Base-by-base conservation (phyloP, 2,329 filamentous ascomycete species). In the Blumeria graminis region DNA sequence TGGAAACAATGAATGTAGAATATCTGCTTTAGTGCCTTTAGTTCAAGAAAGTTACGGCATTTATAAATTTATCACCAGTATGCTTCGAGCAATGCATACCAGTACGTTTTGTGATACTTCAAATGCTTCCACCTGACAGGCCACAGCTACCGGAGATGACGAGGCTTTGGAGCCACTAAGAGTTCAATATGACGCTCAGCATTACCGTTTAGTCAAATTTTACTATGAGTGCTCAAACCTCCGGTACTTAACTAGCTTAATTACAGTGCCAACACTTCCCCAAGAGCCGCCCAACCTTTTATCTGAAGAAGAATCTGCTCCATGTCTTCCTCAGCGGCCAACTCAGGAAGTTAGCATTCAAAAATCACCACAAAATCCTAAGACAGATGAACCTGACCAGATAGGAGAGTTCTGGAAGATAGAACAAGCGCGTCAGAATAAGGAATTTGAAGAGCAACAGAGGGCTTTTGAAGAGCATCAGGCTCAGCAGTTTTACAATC, bases 61-160 rank as follows among this genome's bases (percentile, higher is more conserved):
- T 63, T 98, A 98, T 75, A 96, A 96, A 70, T 98, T 98, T 68
- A 89, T 95, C 61, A 98, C 92, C 0, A 98, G 92, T 82, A 98
- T 98, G 92, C 71, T 98, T 60, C 80, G 92, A 57, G 92, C 92
- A 14, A 95, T 98, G 89, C 90, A 98, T 68, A 90, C 86, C 2
- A 88, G 85, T 89, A 73, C 66, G 82, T 71, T 39, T 14, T 16
- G 6, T 16, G 28, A 38, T 54, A 13, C 60, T 41, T 41, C 35
- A 41, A 14, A 39, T 22, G n/a, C 8, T 13, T 43, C 14, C 11
- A 8, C 36, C 38, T 60, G 55, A 60, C 52, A 34, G 50, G 33
- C 61, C 67, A 51, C 58, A 84, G 84, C 87, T 51, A 92, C 92
- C 11, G 90, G 92, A 56, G 92, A 98, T 64, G 85, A 93, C 60